A percentile compares a stretch with the other conserved stretches of the same genome.
Conservation (phyloP, 352 stramenopile species). For the Globisporangium cederbergense region DNA sequence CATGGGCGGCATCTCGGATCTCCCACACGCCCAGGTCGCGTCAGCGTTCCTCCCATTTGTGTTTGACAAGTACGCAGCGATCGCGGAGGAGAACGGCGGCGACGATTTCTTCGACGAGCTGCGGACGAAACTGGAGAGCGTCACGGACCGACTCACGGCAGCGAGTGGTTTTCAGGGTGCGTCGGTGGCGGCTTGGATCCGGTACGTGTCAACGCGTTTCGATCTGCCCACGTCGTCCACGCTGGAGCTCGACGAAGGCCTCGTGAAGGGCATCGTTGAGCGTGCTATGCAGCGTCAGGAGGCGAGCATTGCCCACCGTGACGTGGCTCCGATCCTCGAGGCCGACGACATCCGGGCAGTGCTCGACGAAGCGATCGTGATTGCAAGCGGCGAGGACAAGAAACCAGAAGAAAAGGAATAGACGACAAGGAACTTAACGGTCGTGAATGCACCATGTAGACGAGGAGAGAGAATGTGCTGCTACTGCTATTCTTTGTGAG, state of each 20-base stretch:
- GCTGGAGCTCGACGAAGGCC: conserved; percentile 53
- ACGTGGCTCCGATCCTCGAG: conserved; percentile 39
- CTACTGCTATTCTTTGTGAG: too few species aligned
- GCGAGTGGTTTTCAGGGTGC: conserved; percentile 53
- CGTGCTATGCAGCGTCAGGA: conserved; percentile 52
- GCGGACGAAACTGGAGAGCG: conserved; percentile 42
- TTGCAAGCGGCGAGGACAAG: conserved; percentile 16
- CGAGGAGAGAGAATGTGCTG: background rate
- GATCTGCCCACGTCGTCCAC: conserved; percentile 46
- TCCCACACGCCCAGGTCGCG: conserved; percentile 56
- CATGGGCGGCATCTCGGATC: conserved; percentile 65
- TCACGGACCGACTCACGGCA: conserved; percentile 41
- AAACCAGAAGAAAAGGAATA: background rate
- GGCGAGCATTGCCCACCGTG: conserved; percentile 30
- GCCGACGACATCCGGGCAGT: conserved; percentile 60
- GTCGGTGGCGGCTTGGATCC: conserved; percentile 51
- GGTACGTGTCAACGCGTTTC: conserved; percentile 58
- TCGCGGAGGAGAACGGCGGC: conserved; percentile 56
- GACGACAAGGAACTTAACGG: background rate
- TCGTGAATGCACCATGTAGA: background rate
- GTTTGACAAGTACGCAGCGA: conserved; percentile 50
- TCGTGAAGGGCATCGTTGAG: conserved; percentile 53
- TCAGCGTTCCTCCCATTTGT: conserved; percentile 66
- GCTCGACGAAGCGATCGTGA: conserved; percentile 40
- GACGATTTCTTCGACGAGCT: conserved; percentile 69